Evolutionary conservation across 176 grass and related monocot genomes (phyloP).

Genomic region (Miscanthus lutarioriparius): DNA sequence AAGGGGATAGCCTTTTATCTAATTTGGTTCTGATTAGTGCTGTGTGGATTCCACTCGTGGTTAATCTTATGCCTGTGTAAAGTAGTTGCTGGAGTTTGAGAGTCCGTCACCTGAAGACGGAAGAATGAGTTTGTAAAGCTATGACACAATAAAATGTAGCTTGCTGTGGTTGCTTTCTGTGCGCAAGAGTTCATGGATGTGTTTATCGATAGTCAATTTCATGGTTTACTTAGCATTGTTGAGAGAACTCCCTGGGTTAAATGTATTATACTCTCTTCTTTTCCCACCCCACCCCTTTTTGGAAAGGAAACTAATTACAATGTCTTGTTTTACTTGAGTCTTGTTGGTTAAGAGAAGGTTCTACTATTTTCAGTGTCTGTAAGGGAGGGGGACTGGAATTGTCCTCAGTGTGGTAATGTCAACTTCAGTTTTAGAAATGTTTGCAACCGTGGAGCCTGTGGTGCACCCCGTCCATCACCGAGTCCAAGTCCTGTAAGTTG

Average conservation of each 20-base stretch:
- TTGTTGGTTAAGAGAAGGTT: slow-evolving; percentile 42
- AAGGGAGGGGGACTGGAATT: slow-evolving; percentile 97
- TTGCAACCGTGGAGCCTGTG: slow-evolving; percentile 90
- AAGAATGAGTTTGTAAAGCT: neutral
- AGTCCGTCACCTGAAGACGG: neutral
- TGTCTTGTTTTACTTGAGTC: slow-evolving; percentile 37
- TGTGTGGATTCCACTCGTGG: neutral
- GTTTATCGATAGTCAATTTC: neutral
- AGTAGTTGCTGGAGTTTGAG: slow-evolving; percentile 21
- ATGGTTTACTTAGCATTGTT: slow-evolving; percentile 17
- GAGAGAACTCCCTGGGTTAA: slow-evolving; percentile 10
- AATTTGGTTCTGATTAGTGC: slow-evolving; percentile 1
- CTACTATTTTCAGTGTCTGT: slow-evolving; percentile 67
- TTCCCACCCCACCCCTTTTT: neutral
- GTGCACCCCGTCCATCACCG: slow-evolving; percentile 75
- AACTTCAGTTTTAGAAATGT: slow-evolving; percentile 99
- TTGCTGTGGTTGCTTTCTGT: slow-evolving; percentile 9
- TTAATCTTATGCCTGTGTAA: neutral
- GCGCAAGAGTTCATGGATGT: neutral
- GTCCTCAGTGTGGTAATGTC: slow-evolving; percentile 89
- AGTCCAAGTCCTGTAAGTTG: slow-evolving; percentile 87
- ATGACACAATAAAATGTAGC: neutral
- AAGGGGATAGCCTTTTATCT: neutral
- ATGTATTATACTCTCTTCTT: slow-evolving; percentile 21
- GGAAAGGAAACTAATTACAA: slow-evolving; percentile 17